phyloP scores from a whole-genome alignment of 768 basidiomycete genomes.

The Cystobasidium tubakii region DNA sequence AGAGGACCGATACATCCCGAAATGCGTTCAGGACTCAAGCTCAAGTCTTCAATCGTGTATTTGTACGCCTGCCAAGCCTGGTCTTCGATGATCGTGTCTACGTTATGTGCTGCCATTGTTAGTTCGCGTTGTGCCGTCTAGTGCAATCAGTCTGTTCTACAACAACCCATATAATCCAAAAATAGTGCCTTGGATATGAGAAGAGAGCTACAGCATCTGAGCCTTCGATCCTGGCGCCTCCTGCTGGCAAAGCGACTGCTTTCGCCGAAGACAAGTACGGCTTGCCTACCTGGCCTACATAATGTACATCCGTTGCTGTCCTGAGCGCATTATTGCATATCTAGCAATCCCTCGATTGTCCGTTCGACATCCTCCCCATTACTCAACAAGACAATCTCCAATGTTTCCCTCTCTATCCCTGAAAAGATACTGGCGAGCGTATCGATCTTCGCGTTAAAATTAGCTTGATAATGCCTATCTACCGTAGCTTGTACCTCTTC shows the following conservation, averaged over 20 bases:
- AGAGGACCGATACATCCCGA: no score
- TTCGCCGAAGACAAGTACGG: no score
- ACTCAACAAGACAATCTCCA: slow-evolving; percentile 33
- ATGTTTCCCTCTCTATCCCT: slow-evolving; percentile 24
- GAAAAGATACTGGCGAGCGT: slow-evolving; percentile 28
- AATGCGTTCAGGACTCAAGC: no score
- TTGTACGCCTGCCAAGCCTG: no score
- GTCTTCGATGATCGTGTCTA: no score
- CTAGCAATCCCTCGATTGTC: slow-evolving; percentile 27
- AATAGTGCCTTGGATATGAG: neutral
- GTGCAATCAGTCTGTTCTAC: neutral
- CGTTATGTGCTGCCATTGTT: neutral
- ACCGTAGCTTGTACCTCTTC: slow-evolving; percentile 27
- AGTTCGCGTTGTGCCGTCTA: neutral
- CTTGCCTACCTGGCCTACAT: no score
- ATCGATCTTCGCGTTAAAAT: slow-evolving; percentile 26
- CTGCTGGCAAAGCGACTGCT: no score
- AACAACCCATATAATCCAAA: neutral
- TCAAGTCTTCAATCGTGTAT: no score
- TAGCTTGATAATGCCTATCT: slow-evolving; percentile 20
- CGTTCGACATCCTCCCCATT: slow-evolving; percentile 35
- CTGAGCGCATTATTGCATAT: slow-evolving; percentile 26
- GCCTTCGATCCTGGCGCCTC: no score
- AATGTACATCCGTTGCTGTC: no score
- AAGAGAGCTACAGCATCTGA: no score